Evolutionary conservation across 2,329 filamentous ascomycete genomes (phyloP).

Genomic region (Colletotrichum musicola): DNA sequence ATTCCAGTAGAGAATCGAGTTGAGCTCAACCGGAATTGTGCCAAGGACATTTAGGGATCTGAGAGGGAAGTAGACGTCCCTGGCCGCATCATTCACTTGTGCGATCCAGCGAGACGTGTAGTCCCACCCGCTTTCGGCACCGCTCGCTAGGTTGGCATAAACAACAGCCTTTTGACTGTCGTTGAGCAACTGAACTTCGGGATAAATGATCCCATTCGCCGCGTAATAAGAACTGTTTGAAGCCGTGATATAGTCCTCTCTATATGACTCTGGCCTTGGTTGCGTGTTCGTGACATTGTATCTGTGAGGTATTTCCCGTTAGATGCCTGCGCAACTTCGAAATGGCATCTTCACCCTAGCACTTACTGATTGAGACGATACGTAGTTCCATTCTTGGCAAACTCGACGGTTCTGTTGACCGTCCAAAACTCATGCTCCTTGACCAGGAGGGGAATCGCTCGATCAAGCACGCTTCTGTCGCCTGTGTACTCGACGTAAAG

Average conservation of each 20-base stretch:
- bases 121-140: conserved; percentile 76
- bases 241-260: conserved; percentile 75
- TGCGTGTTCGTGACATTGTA: conserved; percentile 74
- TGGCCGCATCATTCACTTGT: conserved; percentile 68
- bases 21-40: conserved; percentile 74
- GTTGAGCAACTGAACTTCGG: conserved; percentile 62
- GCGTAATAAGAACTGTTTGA: conserved; percentile 75
- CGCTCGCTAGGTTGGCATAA: conserved; percentile 73
- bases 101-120: conserved; percentile 71
- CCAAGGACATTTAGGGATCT: conserved; percentile 71
- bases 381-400: conserved; percentile 59
- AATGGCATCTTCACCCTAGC: neutral
- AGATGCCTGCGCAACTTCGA: neutral
- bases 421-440: conserved; percentile 75
- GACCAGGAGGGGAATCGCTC: conserved; percentile 72
- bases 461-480: conserved; percentile 70
- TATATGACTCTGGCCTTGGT: conserved; percentile 75
- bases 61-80: conserved; percentile 74
- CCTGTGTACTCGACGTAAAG: conserved; percentile 74
- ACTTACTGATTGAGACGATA: conserved; percentile 69
- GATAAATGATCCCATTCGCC: conserved; percentile 69
- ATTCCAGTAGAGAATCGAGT: conserved; percentile 76
- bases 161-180: conserved; percentile 64
- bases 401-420: conserved; percentile 68
- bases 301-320: conserved; percentile 44